Base-by-base conservation (phyloP, 2,329 filamentous ascomycete species). In the Colletotrichum magnum region DNA sequence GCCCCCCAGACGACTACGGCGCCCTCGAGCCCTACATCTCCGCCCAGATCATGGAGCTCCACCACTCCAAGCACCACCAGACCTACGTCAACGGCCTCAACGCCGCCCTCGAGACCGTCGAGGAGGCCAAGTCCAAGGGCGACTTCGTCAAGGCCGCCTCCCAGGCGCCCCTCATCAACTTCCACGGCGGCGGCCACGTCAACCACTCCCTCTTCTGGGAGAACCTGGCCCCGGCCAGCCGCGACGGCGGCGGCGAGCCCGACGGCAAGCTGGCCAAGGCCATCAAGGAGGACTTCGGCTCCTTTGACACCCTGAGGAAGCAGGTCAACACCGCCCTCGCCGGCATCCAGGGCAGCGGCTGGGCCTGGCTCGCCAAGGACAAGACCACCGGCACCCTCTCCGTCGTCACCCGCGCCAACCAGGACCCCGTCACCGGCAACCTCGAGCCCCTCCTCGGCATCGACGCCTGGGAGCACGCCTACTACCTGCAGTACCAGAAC, bases 401-500 rank as follows among this genome's bases (percentile, higher is more conserved):
- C 71, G 86, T 94, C 74, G 89, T 89, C 75, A 93, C 93, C 59
- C 83, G 94, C 86, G 85, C 93, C 83, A 97, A 97, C 86, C 94
- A 97, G 85, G 94, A 97, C 80, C 93, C 95, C 28, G 93, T 98
- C 36, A 88, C 94, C 15, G 94, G 94, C 58, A 92, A 92, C 79
- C 94, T 92, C 79, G 87, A 90, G 76, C 95, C 95, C 45, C 86
- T 98, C 57, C 84, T 98, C 54, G 95, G 95, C 66, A 92, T 98
- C 77, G 95, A 98, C 84, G 95, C 94, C 63, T 97, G 94, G 94
- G 94, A 97, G 87, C 94, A 97, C 83, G 94, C 94, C 60, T 97
- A 97, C 87, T 97, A 97, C 84, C 87, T 97, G 71, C 94, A 97
- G 86, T 97, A 97, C 85, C 89, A 97, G 89, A 97, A 97, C 88